These are phyloP conservation scores for Decorospora gaudefroyi DNA, from an alignment of 2,329 filamentous ascomycete species.

Conservation along the genomic window DNA sequence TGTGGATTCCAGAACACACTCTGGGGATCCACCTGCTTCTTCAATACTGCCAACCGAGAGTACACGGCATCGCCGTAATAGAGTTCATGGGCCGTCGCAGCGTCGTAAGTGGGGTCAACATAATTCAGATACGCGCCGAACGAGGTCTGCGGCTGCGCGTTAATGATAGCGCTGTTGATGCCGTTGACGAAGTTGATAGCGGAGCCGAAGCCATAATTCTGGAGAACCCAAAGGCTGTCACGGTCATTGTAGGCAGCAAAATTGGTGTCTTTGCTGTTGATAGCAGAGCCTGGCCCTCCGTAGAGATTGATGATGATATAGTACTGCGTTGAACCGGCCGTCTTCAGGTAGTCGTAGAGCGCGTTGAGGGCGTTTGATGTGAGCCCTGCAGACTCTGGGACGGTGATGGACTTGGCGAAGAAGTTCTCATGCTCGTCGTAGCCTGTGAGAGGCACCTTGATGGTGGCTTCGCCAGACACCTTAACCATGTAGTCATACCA, in stretches of 20 bases:
- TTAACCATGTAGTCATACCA: constrained; percentile 52
- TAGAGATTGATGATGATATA: constrained; percentile 49
- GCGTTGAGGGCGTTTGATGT: constrained; percentile 32
- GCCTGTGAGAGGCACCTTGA: constrained; percentile 39
- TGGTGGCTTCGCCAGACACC: constrained; percentile 40
- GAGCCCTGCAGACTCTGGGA: constrained; percentile 44
- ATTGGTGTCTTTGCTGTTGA: constrained; percentile 42
- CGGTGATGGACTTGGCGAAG: constrained; percentile 50
- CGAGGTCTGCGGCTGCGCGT: constrained; percentile 44
- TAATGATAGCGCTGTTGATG: constrained; percentile 49
- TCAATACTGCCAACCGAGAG: constrained; percentile 43
- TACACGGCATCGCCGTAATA: constrained; percentile 54
- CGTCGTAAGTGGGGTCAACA: constrained; percentile 55
- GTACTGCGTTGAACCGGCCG: constrained; percentile 29
- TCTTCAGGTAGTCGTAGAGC: constrained; percentile 42
- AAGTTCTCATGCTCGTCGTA: constrained; percentile 49
- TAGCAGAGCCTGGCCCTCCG: constrained; percentile 44
- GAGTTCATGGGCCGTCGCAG: constrained; percentile 54
- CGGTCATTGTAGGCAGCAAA: constrained; percentile 47
- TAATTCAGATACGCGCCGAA: constrained; percentile 62
- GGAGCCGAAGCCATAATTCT: constrained; percentile 42
- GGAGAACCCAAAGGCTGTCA: constrained; percentile 46
- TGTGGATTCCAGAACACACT: constrained; percentile 48
- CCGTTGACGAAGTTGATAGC: constrained; percentile 49
- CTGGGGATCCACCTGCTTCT: constrained; percentile 50